phyloP scores from a whole-genome alignment of 2,329 filamentous ascomycete species.

The Talaromyces marneffei region DNA sequence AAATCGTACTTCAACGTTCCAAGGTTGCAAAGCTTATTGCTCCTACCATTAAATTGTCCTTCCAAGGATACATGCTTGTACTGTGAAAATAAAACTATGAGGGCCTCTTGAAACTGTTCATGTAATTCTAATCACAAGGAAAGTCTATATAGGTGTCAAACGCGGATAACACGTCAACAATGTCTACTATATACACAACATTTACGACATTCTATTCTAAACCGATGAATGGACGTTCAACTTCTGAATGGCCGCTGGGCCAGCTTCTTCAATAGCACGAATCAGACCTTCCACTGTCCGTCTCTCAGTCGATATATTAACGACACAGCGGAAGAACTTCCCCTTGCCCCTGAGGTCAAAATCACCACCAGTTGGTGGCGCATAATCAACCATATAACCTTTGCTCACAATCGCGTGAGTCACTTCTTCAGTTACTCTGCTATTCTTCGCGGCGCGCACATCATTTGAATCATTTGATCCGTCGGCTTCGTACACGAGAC shows the following conservation, averaged over 20 bases:
- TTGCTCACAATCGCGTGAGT: conserved; percentile 49
- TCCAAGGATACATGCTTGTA: too few species aligned
- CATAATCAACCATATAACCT: conserved; percentile 67
- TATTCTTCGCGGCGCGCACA: conserved; percentile 45
- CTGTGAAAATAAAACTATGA: too few species aligned
- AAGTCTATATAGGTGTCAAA: not conserved
- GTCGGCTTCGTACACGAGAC: conserved; percentile 36
- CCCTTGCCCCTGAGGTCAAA: conserved; percentile 50
- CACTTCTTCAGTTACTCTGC: conserved; percentile 51
- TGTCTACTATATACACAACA: not conserved
- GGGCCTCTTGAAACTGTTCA: not conserved
- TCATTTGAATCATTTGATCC: conserved; percentile 24
- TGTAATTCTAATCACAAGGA: not conserved
- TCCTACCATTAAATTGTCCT: too few species aligned
- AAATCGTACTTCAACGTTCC: too few species aligned
- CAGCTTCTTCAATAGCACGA: conserved; percentile 50
- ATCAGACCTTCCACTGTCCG: conserved; percentile 60
- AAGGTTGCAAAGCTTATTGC: too few species aligned
- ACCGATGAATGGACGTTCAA: conserved; percentile 20
- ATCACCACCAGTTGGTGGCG: conserved; percentile 46
- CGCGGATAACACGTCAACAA: not conserved
- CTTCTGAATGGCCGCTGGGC: conserved; percentile 27
- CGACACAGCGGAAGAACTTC: conserved; percentile 63
- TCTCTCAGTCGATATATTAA: conserved; percentile 56
- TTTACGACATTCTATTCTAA: conserved; percentile 12